Evolutionary conservation across 1,284 basidiomycete species (phyloP), one percentile per base, ranked within the genome.

Genomic region (Schizophyllum amplum): DNA sequence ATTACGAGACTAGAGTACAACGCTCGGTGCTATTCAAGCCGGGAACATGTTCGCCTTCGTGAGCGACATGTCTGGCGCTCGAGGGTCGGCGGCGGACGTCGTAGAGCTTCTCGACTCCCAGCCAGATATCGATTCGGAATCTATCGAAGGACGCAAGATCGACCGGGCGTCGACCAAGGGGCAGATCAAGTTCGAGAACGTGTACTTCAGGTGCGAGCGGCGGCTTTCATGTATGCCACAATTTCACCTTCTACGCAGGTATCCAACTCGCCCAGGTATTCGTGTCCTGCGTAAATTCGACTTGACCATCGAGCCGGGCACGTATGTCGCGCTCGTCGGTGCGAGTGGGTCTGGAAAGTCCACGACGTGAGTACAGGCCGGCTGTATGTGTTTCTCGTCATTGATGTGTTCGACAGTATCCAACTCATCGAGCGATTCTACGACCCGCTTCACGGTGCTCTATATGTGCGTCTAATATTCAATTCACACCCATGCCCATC

Each of bases 31-130:
- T 24, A 88, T 90, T 55, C 88, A 92, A 69, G 88, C 88, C 20
- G 90, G 90, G 55, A 90, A 90, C 65, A 84, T 96, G 26, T 97
- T 98, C 75, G 82, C 84, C 13, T 98, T 92, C 68, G 94, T 96
- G 1, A 95, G 95, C 21, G 95, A 98, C 68, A 83, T 97, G 54
- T 93, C 90, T 4, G 90, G 90, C 1, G 94, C 95, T 33, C 86
- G 84, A 65, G 80, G 86, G 24, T 88, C 94, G 0, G 91, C 83
- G 0, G 81, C 84, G 21, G 82, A 87, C 54, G 85, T 94, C 62
- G 78, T 97, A 72, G 80, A 79, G 53, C 73, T 97, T 11, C 69
- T 96, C 20, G 94, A 98, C 67, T 82, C 85, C 25, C 70, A 71
- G 5, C 87, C 90, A 11, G 86, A 92, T 64, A 90, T 98, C 59